phyloP scores from a whole-genome alignment of 2,329 filamentous ascomycete species.

The Pseudogymnoascus sp. region DNA sequence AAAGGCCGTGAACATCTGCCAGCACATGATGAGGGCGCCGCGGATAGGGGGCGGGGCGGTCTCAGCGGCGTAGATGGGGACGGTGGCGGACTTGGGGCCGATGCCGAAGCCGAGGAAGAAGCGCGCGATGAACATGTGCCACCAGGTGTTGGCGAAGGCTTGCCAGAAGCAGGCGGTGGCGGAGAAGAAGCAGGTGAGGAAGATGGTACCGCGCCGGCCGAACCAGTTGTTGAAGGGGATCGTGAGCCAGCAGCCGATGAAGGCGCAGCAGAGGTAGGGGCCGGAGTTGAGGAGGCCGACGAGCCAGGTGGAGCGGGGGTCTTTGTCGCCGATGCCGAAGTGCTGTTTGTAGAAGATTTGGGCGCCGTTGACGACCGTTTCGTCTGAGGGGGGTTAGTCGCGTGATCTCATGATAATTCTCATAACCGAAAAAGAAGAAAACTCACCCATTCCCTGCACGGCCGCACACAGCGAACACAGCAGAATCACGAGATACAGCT shows the following conservation, averaged over 20 bases:
- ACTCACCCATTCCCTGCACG: conserved; percentile 59
- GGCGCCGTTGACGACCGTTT: conserved; percentile 63
- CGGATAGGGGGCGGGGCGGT: conserved; percentile 56
- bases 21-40: conserved; percentile 66
- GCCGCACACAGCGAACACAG: conserved; percentile 62
- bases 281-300: conserved; percentile 55
- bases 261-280: conserved; percentile 59
- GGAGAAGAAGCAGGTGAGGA: conserved; percentile 59
- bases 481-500: conserved; percentile 59
- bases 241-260: conserved; percentile 67
- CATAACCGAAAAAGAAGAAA: not conserved
- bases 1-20: conserved; percentile 50
- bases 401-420: conserved; percentile 17
- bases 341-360: conserved; percentile 57
- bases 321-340: conserved; percentile 50
- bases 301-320: conserved; percentile 47
- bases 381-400: conserved; percentile 36
- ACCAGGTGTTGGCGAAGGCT: conserved; percentile 52
- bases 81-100: conserved; percentile 63
- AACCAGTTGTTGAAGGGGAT: conserved; percentile 64
- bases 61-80: conserved; percentile 64
- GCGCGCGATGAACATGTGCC: conserved; percentile 63
- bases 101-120: conserved; percentile 65
- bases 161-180: conserved; percentile 45
- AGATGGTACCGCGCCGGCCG: conserved; percentile 65